These are phyloP conservation scores for Apiotrichum siamense DNA, from an alignment of 1,284 basidiomycete genomes.

Conservation along the genomic window DNA sequence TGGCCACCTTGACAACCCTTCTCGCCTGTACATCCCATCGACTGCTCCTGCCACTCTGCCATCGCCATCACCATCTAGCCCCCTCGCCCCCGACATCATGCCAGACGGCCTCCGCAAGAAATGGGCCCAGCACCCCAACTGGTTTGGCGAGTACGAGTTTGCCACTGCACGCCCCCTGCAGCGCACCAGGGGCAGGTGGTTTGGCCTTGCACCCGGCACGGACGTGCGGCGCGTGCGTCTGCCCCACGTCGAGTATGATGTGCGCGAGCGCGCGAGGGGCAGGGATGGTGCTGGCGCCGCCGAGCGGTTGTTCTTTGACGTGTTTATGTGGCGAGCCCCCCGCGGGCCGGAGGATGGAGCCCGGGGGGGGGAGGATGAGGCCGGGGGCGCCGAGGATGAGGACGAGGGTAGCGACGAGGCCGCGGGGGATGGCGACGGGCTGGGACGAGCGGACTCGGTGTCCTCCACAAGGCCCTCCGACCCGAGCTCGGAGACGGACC, in stretches of 20 bases:
- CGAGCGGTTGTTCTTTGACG: background rate
- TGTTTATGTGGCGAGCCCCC: background rate
- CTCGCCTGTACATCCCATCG: too few species aligned
- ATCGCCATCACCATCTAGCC: background rate
- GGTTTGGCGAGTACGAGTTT: background rate
- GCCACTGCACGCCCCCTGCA: background rate
- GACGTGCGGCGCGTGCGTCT: too few species aligned
- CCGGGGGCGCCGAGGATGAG: background rate
- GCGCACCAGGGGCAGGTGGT: background rate
- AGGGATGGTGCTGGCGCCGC: background rate
- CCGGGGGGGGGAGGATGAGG: background rate
- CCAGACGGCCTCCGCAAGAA: background rate
- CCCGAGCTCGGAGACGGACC: too few species aligned
- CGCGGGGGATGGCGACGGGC: too few species aligned
- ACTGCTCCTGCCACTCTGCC: background rate
- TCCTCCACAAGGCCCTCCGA: too few species aligned
- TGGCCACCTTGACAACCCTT: too few species aligned
- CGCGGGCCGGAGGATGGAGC: background rate
- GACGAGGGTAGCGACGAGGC: too few species aligned
- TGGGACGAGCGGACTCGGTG: too few species aligned
- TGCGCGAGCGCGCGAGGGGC: background rate
- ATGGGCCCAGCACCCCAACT: background rate
- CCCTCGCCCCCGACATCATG: background rate
- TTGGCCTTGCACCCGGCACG: background rate
- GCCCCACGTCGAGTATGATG: background rate